phyloP scores from a whole-genome alignment of 1,139 yeast genomes.

The Geotrichum cucujoidarum region DNA sequence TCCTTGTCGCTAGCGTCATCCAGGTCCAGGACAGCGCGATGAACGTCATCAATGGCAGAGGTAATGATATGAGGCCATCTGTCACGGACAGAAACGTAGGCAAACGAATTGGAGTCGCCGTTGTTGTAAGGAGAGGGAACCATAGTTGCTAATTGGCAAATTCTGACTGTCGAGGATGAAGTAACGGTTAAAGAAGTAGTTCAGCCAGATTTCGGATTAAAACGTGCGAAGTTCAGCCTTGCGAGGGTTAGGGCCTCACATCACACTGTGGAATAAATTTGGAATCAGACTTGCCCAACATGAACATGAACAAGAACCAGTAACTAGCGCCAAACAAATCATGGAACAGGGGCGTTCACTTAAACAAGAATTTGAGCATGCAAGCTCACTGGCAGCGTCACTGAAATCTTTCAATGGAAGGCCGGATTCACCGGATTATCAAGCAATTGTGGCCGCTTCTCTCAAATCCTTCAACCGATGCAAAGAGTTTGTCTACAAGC shows the following conservation, averaged over 20 bases:
- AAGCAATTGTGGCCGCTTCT: conserved; percentile 21
- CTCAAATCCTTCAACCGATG: conserved; percentile 23
- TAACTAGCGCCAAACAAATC: too few species aligned
- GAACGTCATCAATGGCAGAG: conserved; percentile 60
- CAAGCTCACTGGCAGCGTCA: conserved; percentile 14
- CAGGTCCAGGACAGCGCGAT: conserved; percentile 33
- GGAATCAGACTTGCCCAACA: too few species aligned
- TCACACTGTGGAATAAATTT: too few species aligned
- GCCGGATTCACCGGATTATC: conserved; percentile 24
- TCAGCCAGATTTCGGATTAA: too few species aligned
- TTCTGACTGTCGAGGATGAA: too few species aligned
- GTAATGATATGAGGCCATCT: conserved; percentile 86
- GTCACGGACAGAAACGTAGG: conserved; percentile 65
- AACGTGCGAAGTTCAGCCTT: too few species aligned
- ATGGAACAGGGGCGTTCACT: conserved; percentile 19
- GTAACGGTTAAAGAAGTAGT: too few species aligned
- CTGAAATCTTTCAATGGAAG: conserved; percentile 14
- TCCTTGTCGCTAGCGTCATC: conserved; percentile 20
- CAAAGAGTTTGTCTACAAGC: conserved; percentile 27
- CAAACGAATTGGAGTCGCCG: conserved; percentile 72
- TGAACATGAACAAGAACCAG: neutral
- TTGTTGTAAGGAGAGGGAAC: conserved; percentile 41
- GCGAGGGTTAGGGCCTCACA: too few species aligned
- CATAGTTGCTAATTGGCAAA: neutral
- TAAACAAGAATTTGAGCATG: conserved; percentile 22